These are phyloP conservation scores for Alternaria metachromatica DNA, from an alignment of 2,329 filamentous ascomycete species.

Conservation along the genomic window DNA sequence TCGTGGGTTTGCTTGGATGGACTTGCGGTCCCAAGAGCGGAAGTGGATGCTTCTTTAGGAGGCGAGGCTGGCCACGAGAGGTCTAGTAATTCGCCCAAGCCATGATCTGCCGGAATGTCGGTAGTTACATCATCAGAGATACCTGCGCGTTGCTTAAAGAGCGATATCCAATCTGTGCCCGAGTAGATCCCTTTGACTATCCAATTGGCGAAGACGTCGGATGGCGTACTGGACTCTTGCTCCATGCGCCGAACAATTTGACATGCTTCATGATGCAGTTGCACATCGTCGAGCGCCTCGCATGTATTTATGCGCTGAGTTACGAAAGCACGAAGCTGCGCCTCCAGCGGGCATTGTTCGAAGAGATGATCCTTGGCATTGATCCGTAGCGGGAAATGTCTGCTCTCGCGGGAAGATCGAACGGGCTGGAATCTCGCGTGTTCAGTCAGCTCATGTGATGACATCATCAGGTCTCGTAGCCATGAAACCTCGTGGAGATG, in stretches of 20 bases:
- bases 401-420: slow-evolving; percentile 22
- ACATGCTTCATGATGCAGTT: slow-evolving; percentile 29
- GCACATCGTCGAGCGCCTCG: slow-evolving; percentile 10
- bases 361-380: slow-evolving; percentile 28
- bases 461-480: slow-evolving; percentile 36
- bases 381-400: slow-evolving; percentile 18
- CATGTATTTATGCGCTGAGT: slow-evolving; percentile 8
- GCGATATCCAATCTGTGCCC: slow-evolving; percentile 14
- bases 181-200: slow-evolving; percentile 28
- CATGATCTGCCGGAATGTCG: not conserved
- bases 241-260: slow-evolving; percentile 33
- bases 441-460: slow-evolving; percentile 21
- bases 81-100: not conserved
- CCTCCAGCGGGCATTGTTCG: slow-evolving; percentile 32
- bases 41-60: not conserved
- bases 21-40: not conserved
- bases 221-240: slow-evolving; percentile 23
- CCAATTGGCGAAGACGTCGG: slow-evolving; percentile 34
- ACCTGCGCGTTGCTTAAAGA: slow-evolving; percentile 20
- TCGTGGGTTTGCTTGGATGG: not conserved
- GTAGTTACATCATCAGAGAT: not conserved
- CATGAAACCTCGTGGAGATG: slow-evolving; percentile 20
- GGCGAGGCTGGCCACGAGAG: not conserved
- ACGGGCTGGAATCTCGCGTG: slow-evolving; percentile 31
- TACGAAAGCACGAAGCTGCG: slow-evolving; percentile 25